Conservation (phyloP, 2,329 filamentous ascomycete genomes). For the Ophiostoma angusticollis region DNA sequence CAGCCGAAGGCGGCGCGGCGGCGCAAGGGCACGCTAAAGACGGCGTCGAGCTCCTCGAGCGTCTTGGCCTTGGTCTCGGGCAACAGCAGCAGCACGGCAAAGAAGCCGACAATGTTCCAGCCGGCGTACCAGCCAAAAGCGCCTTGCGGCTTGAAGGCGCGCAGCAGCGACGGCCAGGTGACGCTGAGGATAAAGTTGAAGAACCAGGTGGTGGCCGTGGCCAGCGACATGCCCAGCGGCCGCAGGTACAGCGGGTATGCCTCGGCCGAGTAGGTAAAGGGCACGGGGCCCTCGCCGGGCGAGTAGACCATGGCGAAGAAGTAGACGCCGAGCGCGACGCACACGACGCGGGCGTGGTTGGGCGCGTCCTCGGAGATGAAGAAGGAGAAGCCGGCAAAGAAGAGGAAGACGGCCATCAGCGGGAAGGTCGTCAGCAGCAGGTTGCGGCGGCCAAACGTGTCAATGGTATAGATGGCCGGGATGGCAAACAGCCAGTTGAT, state of each 20-base stretch:
- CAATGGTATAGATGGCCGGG: constrained; percentile 52
- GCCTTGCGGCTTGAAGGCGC: constrained; percentile 32
- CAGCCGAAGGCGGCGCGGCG: constrained; percentile 14
- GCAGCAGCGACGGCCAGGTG: constrained; percentile 33
- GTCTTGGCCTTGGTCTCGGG: constrained; percentile 29
- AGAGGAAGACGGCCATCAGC: constrained; percentile 41
- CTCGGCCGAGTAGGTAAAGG: constrained; percentile 55
- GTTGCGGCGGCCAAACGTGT: constrained; percentile 53
- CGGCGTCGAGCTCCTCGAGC: constrained; percentile 26
- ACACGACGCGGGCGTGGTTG: constrained; percentile 27
- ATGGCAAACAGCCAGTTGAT: constrained; percentile 54
- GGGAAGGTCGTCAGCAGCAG: constrained; percentile 52
- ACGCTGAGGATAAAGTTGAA: constrained; percentile 30
- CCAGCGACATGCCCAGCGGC: constrained; percentile 47
- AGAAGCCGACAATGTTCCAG: constrained; percentile 35
- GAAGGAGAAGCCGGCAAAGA: constrained; percentile 35
- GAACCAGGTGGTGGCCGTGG: constrained; percentile 39
- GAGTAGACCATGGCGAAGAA: constrained; percentile 39
- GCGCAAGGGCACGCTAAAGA: constrained; percentile 21
- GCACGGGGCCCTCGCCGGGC: constrained; percentile 49
- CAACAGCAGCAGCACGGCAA: constrained; percentile 26
- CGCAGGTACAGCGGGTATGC: constrained; percentile 53
- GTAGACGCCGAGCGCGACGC: constrained; percentile 36
- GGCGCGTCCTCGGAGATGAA: constrained; percentile 27
- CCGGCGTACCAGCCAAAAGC: constrained; percentile 37